These are phyloP conservation scores for Scheffersomyces stambukii DNA, from an alignment of 1,139 yeast species.

Conservation along the genomic window DNA sequence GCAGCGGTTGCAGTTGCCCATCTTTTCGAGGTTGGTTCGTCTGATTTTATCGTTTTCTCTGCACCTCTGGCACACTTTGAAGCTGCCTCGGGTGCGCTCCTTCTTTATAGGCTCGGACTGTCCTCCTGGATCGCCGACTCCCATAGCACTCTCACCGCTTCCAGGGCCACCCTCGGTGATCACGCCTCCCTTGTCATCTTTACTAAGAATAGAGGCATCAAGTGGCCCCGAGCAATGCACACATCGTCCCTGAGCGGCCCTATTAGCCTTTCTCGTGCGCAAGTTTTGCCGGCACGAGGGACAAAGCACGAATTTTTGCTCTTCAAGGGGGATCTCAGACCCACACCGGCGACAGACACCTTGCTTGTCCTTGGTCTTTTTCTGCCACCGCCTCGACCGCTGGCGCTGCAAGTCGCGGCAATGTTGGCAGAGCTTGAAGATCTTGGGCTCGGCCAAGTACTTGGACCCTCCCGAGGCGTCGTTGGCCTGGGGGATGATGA, in stretches of 20 bases:
- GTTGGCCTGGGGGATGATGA: conserved; percentile 32
- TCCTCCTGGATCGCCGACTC: conserved; percentile 10
- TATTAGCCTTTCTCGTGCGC: conserved; percentile 50
- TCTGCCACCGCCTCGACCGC: conserved; percentile 61
- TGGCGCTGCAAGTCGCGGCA: conserved; percentile 63
- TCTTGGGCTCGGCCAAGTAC: conserved; percentile 41
- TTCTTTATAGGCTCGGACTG: conserved; percentile 5
- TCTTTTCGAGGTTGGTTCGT: conserved; percentile 50
- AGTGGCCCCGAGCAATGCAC: conserved; percentile 66
- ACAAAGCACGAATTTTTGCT: conserved; percentile 53
- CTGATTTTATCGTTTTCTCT: conserved; percentile 58
- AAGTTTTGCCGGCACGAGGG: conserved; percentile 54
- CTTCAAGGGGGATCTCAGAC: conserved; percentile 44
- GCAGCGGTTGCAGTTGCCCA: conserved; percentile 62
- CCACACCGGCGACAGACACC: conserved; percentile 70
- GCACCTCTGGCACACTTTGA: conserved; percentile 61
- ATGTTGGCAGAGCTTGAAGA: conserved; percentile 56
- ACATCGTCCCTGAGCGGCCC: conserved; percentile 63
- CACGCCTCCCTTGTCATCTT: conserved; percentile 8
- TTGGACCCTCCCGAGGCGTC: conserved; percentile 13
- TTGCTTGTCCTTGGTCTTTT: conserved; percentile 52
- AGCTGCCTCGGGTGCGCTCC: conserved; percentile 13
- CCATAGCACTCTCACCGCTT: conserved; percentile 3
- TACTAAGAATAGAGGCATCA: conserved; percentile 37
- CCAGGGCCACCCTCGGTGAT: conserved; percentile 3